Evolutionary conservation across 768 basidiomycete species (phyloP).

Genomic region (Mycena polygramma): DNA sequence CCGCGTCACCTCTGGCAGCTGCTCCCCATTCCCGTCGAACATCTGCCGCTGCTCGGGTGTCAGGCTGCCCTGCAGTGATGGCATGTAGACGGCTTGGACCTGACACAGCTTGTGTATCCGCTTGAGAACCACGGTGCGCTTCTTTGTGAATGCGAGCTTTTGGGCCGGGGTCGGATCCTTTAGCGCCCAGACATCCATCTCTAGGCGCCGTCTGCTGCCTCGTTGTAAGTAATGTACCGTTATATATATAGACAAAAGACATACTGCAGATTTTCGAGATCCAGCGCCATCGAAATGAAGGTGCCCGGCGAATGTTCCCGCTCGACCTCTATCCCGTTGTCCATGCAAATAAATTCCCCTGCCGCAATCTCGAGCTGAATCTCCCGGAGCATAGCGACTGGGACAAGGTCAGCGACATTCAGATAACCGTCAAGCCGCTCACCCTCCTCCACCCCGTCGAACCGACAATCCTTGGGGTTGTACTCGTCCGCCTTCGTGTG

Average conservation of each 20-base stretch:
- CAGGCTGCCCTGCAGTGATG: not conserved
- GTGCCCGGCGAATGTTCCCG: not conserved
- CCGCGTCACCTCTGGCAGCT: not conserved
- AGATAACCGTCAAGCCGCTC: too few species aligned
- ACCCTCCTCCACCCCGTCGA: too few species aligned
- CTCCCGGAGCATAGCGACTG: not conserved
- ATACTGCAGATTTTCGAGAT: not conserved
- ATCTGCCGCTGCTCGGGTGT: not conserved
- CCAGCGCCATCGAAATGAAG: not conserved
- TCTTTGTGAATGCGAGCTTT: not conserved
- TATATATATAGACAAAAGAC: not conserved
- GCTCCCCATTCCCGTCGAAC: not conserved
- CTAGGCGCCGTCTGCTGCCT: not conserved
- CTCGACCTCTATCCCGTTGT: not conserved
- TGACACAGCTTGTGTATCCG: slow-evolving; percentile 13
- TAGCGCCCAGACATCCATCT: not conserved
- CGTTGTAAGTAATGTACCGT: not conserved
- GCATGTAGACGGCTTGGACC: slow-evolving; percentile 10
- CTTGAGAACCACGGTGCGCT: not conserved
- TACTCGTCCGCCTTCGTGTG: too few species aligned
- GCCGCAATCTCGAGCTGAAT: not conserved
- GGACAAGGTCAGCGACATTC: too few species aligned
- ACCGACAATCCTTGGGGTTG: too few species aligned
- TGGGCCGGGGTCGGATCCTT: not conserved
- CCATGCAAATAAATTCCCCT: not conserved